Base-by-base conservation (phyloP, 192 early-diverging fungal species). In the Thoreauomyces humboldtii region DNA sequence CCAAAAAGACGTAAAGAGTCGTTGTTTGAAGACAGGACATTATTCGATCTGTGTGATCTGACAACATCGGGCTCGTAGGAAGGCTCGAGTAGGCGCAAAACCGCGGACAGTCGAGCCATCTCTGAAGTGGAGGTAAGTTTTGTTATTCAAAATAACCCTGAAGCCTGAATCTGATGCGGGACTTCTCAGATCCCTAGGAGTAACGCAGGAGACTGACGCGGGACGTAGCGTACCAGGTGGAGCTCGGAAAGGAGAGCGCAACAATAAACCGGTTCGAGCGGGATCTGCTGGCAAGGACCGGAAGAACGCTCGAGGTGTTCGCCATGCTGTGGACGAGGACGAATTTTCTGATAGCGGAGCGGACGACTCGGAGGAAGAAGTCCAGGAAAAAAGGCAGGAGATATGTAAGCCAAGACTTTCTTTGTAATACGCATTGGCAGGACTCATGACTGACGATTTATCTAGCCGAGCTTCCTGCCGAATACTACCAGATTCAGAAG, bases 401-500 rank as follows among this genome's bases (percentile, higher is more conserved):
- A 84, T 70, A 46, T 67, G 82, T 84, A 62, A 74, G 67, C 36
- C n/a, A n/a, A n/a, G n/a, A n/a, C n/a, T n/a, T n/a, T n/a, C n/a
- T n/a, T n/a, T n/a, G n/a, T n/a, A n/a, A n/a, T n/a, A n/a, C n/a
- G n/a, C n/a, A n/a, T n/a, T n/a, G n/a, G n/a, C n/a, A n/a, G n/a
- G n/a, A n/a, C n/a, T n/a, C n/a, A n/a, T n/a, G n/a, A n/a, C n/a
- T n/a, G n/a, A n/a, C n/a, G n/a, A n/a, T n/a, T 17, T 56, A 31
- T 31, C 15, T 38, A 83, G 82, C 76, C 44, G 85, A 86, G 47
- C 69, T 86, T 12, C 85, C 81, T 6, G 72, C 80, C 21, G 85
- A 86, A 52, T 82, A 86, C 66, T 86, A 85, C 59, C 76, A 75
- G 45, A 86, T 86, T 34, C 83, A 83, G 58, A 86, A 86, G 59